Base-by-base conservation (phyloP, 441 rosid genomes). In the Populus hybrid region DNA sequence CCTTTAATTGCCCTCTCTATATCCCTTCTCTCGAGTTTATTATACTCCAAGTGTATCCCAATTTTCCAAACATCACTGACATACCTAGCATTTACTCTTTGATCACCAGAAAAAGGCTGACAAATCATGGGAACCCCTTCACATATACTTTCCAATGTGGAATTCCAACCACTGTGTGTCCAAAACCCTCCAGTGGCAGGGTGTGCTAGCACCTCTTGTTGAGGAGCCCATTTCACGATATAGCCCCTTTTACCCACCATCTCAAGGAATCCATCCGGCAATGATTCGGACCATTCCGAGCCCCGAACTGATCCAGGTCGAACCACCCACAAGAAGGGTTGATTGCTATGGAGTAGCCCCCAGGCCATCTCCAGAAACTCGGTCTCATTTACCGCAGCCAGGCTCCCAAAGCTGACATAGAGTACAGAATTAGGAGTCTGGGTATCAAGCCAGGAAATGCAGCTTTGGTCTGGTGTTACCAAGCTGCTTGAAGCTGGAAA, bases 71-170 rank as follows among this genome's bases (percentile, higher is more conserved):
- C 82, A 38, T 87, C 83, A 73, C 87, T 80, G 2, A 83, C 91
- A 67, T 73, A 87, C 69, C 92, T 86, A 11, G 91, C 88, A 73
- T 88, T 88, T 26, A 88, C 83, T 35, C 66, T 80, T 59, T 91
- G 95, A 69, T 91, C 91, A 42, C 83, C 73, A 14, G 82, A 80
- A 61, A 68, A 76, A 4, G 95, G 95, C 85, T 50, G 73, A 70
- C 92, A 90, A 12, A 90, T 87, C 93, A 90, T 85, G 0, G 91
- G 93, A 21, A 91, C 87, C 3, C 92, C 90, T 73, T 88, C 89
- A 66, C 84, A 83, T 8, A 88, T 71, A 54, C 93, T 89, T 76
- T 91, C 93, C 78, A 88, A 74, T 1, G 88, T 86, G 8, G 93
- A 89, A 77, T 89, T 89, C 92, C 90, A 88, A 11, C 92, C 90